Percentiles rank a stretch among this genome's conserved stretches.
Conservation (phyloP, 768 basidiomycete species). For the Pleurotus eryngii region DNA sequence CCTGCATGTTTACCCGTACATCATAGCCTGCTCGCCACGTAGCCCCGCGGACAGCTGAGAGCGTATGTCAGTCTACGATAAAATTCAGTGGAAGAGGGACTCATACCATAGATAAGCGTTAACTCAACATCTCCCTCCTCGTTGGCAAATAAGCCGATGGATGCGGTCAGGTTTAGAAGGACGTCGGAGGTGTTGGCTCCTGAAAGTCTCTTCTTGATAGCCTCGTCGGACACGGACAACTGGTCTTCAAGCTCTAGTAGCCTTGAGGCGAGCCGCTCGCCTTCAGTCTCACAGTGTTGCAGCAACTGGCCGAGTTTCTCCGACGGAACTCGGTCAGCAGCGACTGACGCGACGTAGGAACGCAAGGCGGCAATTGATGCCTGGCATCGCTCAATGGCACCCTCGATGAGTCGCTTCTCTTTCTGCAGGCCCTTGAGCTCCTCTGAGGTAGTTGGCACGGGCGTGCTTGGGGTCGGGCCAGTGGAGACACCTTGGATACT, state of each 20-base stretch:
- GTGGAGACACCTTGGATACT: conserved; percentile 20
- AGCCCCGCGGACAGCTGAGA: conserved; percentile 5
- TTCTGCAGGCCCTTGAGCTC: background rate
- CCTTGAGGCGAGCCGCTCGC: conserved; percentile 11
- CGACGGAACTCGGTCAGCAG: conserved; percentile 14
- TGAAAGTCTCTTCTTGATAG: conserved; percentile 5
- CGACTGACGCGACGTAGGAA: conserved; percentile 13
- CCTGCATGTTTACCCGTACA: conserved; percentile 11
- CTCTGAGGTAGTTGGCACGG: conserved; percentile 4
- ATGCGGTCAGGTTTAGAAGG: conserved; percentile 12
- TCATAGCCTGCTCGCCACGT: conserved; percentile 12
- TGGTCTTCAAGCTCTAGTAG: conserved; percentile 13
- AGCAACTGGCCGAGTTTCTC: conserved; percentile 14
- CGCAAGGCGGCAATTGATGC: conserved; percentile 15
- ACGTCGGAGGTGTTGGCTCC: background rate
- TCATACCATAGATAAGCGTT: conserved; percentile 18
- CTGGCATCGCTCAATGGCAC: conserved; percentile 15
- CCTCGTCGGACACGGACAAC: conserved; percentile 11
- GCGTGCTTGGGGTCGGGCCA: conserved; percentile 4
- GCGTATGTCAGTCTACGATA: background rate
- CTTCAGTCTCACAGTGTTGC: conserved; percentile 15
- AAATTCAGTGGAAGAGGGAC: background rate
- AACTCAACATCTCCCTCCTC: conserved; percentile 17
- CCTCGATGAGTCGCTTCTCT: conserved; percentile 1
- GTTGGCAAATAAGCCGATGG: conserved; percentile 19